Evolutionary conservation across 257 asterid species (phyloP).

Genomic region (Paraleonurus japonicus): DNA sequence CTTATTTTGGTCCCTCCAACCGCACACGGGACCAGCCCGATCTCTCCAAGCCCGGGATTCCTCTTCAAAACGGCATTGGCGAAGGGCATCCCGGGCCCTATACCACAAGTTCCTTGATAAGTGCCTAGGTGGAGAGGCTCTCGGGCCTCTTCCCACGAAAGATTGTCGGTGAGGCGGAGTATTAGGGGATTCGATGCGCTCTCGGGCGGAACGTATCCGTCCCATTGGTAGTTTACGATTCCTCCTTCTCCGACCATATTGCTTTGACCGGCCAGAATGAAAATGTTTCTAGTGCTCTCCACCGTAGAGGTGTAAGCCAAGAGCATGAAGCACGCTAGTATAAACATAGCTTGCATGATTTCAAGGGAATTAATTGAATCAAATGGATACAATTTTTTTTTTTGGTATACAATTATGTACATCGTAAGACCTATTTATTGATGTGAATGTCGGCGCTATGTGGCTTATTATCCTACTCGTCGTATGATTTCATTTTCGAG

Average conservation of each 20-base stretch:
- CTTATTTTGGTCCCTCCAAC: conserved; percentile 34
- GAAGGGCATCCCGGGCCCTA: conserved; percentile 53
- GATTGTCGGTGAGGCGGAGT: conserved; percentile 19
- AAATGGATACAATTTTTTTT: not conserved
- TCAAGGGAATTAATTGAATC: not conserved
- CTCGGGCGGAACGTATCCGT: not conserved
- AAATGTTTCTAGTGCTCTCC: not conserved
- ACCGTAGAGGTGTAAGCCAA: not conserved
- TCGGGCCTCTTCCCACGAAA: conserved; percentile 33
- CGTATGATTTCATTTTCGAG: too few relatives aligned
- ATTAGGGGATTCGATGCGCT: conserved; percentile 9
- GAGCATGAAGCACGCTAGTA: not conserved
- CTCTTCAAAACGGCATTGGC: conserved; percentile 31
- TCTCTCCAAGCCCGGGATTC: conserved; percentile 16
- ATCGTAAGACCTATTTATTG: too few relatives aligned
- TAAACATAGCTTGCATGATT: not conserved
- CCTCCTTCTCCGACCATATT: conserved; percentile 5
- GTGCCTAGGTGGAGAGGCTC: conserved; percentile 45
- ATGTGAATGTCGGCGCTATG: not conserved
- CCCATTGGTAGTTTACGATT: not conserved
- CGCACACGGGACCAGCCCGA: conserved; percentile 50
- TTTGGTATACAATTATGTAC: too few relatives aligned
- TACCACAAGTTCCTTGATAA: conserved; percentile 35
- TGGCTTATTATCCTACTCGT: too few relatives aligned
- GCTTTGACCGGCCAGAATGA: not conserved